phyloP scores from a whole-genome alignment of 352 stramenopile genomes.

The Thalassiosira livingstoniorum region DNA sequence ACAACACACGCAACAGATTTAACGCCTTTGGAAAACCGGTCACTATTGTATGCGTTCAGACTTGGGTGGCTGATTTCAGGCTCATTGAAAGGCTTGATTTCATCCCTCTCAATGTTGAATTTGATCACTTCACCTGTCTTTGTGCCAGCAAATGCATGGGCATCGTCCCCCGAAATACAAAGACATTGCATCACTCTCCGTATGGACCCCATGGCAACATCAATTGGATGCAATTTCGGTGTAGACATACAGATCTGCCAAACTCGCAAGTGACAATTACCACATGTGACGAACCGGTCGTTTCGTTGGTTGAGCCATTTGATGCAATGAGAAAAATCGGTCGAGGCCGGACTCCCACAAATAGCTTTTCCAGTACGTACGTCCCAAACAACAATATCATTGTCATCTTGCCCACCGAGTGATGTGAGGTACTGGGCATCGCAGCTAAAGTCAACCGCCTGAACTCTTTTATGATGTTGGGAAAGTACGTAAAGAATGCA shows the following conservation, averaged over 20 bases:
- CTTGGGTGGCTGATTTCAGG: slow-evolving; percentile 80
- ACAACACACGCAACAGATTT: slow-evolving; percentile 90
- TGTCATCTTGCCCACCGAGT: slow-evolving; percentile 95
- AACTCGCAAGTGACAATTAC: slow-evolving; percentile 93
- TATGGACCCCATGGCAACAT: slow-evolving; percentile 93
- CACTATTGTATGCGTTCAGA: slow-evolving; percentile 89
- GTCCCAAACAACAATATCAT: slow-evolving; percentile 96
- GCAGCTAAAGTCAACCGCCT: slow-evolving; percentile 91
- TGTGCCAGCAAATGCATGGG: slow-evolving; percentile 93
- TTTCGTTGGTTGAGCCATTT: slow-evolving; percentile 91
- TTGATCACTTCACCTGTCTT: slow-evolving; percentile 96
- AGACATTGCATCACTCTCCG: slow-evolving; percentile 94
- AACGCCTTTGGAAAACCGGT: slow-evolving; percentile 93
- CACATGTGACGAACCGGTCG: slow-evolving; percentile 93
- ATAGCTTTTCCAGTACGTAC: slow-evolving; percentile 90
- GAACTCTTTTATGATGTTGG: slow-evolving; percentile 94
- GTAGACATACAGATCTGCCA: slow-evolving; percentile 89
- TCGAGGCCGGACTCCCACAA: slow-evolving; percentile 92
- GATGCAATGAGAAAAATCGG: slow-evolving; percentile 88
- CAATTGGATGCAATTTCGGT: slow-evolving; percentile 93
- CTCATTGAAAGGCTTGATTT: slow-evolving; percentile 90
- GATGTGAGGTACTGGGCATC: slow-evolving; percentile 91
- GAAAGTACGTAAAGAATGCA: slow-evolving; percentile 91
- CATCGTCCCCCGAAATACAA: slow-evolving; percentile 91
- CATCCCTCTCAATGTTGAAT: slow-evolving; percentile 93